phyloP scores from a whole-genome alignment of 2,329 filamentous ascomycete species.

The Penicillium brevicompactum region DNA sequence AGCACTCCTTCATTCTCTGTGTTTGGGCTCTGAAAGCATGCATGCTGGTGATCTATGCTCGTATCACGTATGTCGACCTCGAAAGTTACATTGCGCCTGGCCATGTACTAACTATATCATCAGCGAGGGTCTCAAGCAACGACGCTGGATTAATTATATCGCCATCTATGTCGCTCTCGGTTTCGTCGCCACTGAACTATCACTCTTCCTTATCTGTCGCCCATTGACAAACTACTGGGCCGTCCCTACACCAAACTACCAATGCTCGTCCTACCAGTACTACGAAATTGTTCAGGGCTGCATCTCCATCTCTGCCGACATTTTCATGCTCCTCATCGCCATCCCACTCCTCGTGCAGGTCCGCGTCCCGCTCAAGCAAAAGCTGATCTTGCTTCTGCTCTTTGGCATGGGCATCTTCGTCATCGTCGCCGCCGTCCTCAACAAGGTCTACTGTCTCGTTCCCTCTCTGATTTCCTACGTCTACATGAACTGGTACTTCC shows the following conservation, averaged over 20 bases:
- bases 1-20: constrained; percentile 62
- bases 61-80: constrained; percentile 46
- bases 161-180: constrained; percentile 47
- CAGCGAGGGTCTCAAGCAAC: constrained; percentile 36
- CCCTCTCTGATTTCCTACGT: constrained; percentile 44
- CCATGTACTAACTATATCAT: constrained; percentile 9
- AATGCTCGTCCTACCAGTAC: constrained; percentile 49
- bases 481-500: constrained; percentile 53
- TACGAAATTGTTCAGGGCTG: constrained; percentile 50
- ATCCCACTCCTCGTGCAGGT: constrained; percentile 47
- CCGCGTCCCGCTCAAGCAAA: constrained; percentile 44
- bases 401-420: constrained; percentile 51
- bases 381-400: constrained; percentile 45
- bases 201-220: constrained; percentile 55
- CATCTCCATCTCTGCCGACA: constrained; percentile 49
- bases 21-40: constrained; percentile 57
- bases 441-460: constrained; percentile 52
- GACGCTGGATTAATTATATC: constrained; percentile 40
- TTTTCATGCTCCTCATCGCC: constrained; percentile 46
- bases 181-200: constrained; percentile 53
- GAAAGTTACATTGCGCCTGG: neutral
- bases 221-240: constrained; percentile 56
- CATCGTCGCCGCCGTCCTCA: constrained; percentile 53
- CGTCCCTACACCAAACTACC: constrained; percentile 45
- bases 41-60: constrained; percentile 55